These are phyloP conservation scores for Pichia nakasei DNA, from an alignment of 805 yeast genomes.

Conservation along the genomic window DNA sequence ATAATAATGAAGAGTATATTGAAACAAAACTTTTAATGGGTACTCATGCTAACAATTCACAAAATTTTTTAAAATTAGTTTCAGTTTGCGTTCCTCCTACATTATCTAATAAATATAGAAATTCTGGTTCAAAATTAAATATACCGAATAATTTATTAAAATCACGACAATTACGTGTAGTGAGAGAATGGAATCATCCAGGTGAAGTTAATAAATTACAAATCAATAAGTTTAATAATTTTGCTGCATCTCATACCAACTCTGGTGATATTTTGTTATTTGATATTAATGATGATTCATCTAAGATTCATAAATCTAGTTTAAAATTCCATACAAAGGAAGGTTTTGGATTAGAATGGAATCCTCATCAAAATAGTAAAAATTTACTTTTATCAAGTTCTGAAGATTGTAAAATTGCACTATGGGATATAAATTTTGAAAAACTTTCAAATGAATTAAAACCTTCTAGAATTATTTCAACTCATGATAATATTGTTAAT, in stretches of 20 bases:
- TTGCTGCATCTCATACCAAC: constrained; percentile 48
- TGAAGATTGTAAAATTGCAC: constrained; percentile 56
- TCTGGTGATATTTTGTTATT: constrained; percentile 42
- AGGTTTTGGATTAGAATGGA: constrained; percentile 71
- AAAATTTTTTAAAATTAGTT: constrained; percentile 38
- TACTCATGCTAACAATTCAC: constrained; percentile 34
- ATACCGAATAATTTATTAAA: constrained; percentile 15
- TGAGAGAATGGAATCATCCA: constrained; percentile 49
- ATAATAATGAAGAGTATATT: constrained; percentile 7
- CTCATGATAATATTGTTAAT: constrained; percentile 54
- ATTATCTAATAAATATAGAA: constrained; percentile 27
- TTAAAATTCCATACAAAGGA: constrained; percentile 52
- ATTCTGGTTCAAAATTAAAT: neutral
- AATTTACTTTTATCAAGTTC: constrained; percentile 53
- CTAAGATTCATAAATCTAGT: constrained; percentile 15
- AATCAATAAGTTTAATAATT: constrained; percentile 38
- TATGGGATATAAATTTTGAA: constrained; percentile 48
- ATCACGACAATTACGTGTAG: constrained; percentile 34
- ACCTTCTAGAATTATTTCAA: constrained; percentile 41
- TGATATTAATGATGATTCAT: constrained; percentile 21
- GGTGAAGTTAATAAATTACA: constrained; percentile 61
- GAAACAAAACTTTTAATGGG: constrained; percentile 35
- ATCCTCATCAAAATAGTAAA: constrained; percentile 24
- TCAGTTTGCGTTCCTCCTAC: constrained; percentile 42
- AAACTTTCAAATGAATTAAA: constrained; percentile 14